Conservation (phyloP, 768 basidiomycete species). For the Russula sp. region DNA sequence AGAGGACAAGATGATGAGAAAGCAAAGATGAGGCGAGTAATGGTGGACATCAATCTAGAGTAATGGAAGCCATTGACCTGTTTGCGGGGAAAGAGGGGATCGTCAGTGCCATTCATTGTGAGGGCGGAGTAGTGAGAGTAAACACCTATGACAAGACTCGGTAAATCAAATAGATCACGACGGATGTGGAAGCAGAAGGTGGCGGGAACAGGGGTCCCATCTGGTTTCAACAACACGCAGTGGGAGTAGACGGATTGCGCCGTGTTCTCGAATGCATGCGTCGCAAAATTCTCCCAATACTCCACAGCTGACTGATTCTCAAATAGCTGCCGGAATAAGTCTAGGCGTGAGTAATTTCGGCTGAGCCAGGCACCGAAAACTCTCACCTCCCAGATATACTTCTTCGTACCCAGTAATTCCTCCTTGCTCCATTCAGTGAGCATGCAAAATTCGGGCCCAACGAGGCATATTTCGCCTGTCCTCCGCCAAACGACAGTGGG, state of each 20-base stretch:
- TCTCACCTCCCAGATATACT: slow-evolving; percentile 60
- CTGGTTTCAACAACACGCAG: slow-evolving; percentile 81
- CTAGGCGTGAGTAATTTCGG: slow-evolving; percentile 6
- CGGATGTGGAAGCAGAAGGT: slow-evolving; percentile 96
- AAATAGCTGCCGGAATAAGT: slow-evolving; percentile 53
- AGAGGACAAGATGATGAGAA: too few species aligned
- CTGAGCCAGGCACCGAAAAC: not conserved
- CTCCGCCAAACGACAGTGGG: slow-evolving; percentile 97
- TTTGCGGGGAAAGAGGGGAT: not conserved
- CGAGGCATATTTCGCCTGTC: slow-evolving; percentile 96
- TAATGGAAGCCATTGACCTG: slow-evolving; percentile 85
- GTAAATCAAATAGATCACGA: slow-evolving; percentile 85
- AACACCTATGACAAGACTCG: slow-evolving; percentile 81
- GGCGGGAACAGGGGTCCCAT: slow-evolving; percentile 77
- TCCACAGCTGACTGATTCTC: slow-evolving; percentile 93
- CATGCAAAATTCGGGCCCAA: slow-evolving; percentile 93
- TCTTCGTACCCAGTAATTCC: slow-evolving; percentile 57
- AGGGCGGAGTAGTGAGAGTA: not conserved
- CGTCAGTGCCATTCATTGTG: not conserved
- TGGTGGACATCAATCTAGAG: too few species aligned
- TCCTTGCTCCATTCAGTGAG: slow-evolving; percentile 86
- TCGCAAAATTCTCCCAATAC: slow-evolving; percentile 95
- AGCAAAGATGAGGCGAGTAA: too few species aligned
- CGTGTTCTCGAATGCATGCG: slow-evolving; percentile 96
- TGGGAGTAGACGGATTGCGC: slow-evolving; percentile 93